Conservation (phyloP, 129 eudicot species). For the Centella asiatica region DNA sequence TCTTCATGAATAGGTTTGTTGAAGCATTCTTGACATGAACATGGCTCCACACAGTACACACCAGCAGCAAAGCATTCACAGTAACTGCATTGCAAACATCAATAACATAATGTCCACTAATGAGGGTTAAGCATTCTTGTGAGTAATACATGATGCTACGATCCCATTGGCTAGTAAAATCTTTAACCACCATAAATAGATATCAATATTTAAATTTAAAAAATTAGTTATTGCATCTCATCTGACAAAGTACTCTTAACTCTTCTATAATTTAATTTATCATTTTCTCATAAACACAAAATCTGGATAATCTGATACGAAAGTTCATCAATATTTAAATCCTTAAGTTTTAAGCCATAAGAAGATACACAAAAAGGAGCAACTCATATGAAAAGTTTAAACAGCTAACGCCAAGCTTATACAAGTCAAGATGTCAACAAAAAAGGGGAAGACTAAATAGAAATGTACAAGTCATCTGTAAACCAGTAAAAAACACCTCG, state of each 20-base stretch:
- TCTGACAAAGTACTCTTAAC: too few species aligned
- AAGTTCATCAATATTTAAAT: too few species aligned
- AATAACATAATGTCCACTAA: slow-evolving; percentile 5
- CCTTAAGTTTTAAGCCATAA: too few species aligned
- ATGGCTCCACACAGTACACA: slow-evolving; percentile 92
- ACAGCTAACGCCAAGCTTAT: not conserved
- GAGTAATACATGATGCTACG: not conserved
- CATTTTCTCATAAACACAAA: too few species aligned
- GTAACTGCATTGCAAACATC: slow-evolving; percentile 47
- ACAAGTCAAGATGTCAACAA: not conserved
- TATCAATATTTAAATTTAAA: too few species aligned
- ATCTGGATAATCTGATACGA: too few species aligned
- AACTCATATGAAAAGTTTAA: not conserved
- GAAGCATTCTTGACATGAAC: slow-evolving; percentile 90
- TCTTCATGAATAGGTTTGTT: slow-evolving; percentile 94
- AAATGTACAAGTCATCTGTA: too few species aligned
- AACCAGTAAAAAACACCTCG: not conserved
- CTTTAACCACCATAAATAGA: too few species aligned
- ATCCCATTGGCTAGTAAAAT: not conserved
- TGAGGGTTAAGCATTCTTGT: not conserved
- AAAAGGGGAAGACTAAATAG: not conserved
- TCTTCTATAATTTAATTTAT: too few species aligned
- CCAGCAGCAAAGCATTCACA: slow-evolving; percentile 99
- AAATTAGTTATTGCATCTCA: too few species aligned
- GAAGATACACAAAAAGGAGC: too few species aligned